Conservation (phyloP, 345 rosid species). For the Laguncularia racemosa region DNA sequence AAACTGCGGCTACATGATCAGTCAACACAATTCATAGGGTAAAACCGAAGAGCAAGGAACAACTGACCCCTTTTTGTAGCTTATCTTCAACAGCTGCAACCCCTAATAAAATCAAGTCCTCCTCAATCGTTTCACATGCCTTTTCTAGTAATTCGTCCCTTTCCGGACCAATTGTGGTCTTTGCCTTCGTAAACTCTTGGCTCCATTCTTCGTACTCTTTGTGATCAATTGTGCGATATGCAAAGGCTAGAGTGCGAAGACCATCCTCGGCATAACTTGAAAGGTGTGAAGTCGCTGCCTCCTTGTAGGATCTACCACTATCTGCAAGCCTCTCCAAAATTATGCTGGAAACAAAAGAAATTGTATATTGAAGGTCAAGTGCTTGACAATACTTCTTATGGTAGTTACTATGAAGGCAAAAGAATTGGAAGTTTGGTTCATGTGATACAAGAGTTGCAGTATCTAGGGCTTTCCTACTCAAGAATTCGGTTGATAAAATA, state of each 20-base stretch:
- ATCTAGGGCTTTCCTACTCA: not conserved
- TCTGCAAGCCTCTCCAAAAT: conserved; percentile 64
- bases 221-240: conserved; percentile 38
- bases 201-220: conserved; percentile 51
- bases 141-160: conserved; percentile 60
- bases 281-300: conserved; percentile 44
- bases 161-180: conserved; percentile 55
- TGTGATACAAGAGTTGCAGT: too few species aligned
- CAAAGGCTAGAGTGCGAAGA: conserved; percentile 68
- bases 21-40: not conserved
- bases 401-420: too few species aligned
- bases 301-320: conserved; percentile 40
- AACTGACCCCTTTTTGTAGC: conserved; percentile 70
- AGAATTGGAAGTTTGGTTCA: too few species aligned
- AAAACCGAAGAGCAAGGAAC: not conserved
- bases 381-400: too few species aligned
- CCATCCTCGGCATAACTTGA: conserved; percentile 66
- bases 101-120: conserved; percentile 58
- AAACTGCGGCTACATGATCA: too few species aligned
- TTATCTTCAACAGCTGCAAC: conserved; percentile 79
- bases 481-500: conserved; percentile 3
- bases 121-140: conserved; percentile 65
- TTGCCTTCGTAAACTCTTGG: conserved; percentile 42
- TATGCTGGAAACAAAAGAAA: conserved; percentile 33
- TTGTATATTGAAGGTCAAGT: not conserved